These are phyloP conservation scores for Malus hybrid DNA, from an alignment of 331 rosid species.

Conservation along the genomic window DNA sequence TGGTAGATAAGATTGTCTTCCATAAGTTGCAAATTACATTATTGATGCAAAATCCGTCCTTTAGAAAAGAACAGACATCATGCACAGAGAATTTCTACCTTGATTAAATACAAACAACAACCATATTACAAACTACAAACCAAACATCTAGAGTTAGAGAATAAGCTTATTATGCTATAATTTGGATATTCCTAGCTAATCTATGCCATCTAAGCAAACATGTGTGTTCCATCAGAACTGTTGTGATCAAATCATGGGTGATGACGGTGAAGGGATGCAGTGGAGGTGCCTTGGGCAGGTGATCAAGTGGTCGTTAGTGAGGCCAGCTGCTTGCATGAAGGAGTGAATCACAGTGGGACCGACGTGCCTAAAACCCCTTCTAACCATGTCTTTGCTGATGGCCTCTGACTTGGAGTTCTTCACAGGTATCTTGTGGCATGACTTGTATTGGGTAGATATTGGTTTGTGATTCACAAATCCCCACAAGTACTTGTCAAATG, in stretches of 20 bases:
- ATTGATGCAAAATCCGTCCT: too few species aligned
- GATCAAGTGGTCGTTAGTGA: slow-evolving; percentile 30
- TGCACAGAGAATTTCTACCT: too few species aligned
- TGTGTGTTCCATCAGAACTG: neutral
- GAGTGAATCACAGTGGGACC: slow-evolving; percentile 31
- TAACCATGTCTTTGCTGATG: slow-evolving; percentile 31
- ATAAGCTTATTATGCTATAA: too few species aligned
- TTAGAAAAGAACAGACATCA: too few species aligned
- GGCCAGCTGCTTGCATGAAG: slow-evolving; percentile 33
- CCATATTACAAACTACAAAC: too few species aligned
- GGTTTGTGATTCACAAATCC: slow-evolving; percentile 27
- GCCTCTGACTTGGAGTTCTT: slow-evolving; percentile 29
- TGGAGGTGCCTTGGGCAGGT: slow-evolving; percentile 25
- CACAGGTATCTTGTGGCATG: slow-evolving; percentile 26
- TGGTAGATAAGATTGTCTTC: too few species aligned
- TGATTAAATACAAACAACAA: too few species aligned
- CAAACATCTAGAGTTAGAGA: too few species aligned
- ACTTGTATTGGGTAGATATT: slow-evolving; percentile 19
- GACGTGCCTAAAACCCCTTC: slow-evolving; percentile 22
- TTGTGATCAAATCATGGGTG: neutral
- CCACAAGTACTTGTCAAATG: slow-evolving; percentile 31
- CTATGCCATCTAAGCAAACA: neutral
- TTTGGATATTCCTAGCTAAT: neutral
- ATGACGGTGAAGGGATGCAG: slow-evolving; percentile 1
- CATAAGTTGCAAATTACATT: too few species aligned